Percentiles rank a stretch among this genome's conserved stretches.
phyloP scores from a whole-genome alignment of 2,329 filamentous ascomycete species.

The Septoria linicola region DNA sequence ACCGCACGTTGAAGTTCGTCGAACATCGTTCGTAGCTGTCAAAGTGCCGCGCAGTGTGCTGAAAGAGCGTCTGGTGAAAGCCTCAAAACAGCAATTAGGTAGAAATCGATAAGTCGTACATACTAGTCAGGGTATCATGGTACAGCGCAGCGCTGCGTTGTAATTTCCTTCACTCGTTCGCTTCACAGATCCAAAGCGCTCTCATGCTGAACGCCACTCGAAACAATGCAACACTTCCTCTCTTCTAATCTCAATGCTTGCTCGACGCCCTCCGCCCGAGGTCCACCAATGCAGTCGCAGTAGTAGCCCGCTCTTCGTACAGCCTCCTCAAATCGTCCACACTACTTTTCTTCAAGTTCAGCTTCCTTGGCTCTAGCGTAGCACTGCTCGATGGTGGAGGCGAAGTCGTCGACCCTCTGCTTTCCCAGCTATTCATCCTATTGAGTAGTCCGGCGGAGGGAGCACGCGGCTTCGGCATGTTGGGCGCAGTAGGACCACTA shows the following conservation, averaged over 20 bases:
- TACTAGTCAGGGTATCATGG: too few relatives aligned
- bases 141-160: too few relatives aligned
- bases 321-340: constrained; percentile 50
- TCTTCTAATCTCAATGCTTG: constrained; percentile 6
- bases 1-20: too few relatives aligned
- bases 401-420: constrained; percentile 6
- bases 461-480: constrained; percentile 32
- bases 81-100: too few relatives aligned
- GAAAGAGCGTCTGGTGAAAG: too few relatives aligned
- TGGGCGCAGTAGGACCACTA: constrained; percentile 5
- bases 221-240: not conserved
- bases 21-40: too few relatives aligned
- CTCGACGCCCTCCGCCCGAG: constrained; percentile 20
- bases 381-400: constrained; percentile 3
- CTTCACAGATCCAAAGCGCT: too few relatives aligned
- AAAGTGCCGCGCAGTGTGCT: too few relatives aligned
- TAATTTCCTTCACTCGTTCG: too few relatives aligned
- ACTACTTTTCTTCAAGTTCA: constrained; percentile 46
- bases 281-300: constrained; percentile 32
- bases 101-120: too few relatives aligned
- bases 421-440: constrained; percentile 49
- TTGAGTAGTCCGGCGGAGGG: constrained; percentile 47
- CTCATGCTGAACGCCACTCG: too few relatives aligned
- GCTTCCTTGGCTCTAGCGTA: constrained; percentile 34
- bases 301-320: constrained; percentile 50